phyloP scores from a whole-genome alignment of 352 stramenopile genomes.

The Pythium volutum region DNA sequence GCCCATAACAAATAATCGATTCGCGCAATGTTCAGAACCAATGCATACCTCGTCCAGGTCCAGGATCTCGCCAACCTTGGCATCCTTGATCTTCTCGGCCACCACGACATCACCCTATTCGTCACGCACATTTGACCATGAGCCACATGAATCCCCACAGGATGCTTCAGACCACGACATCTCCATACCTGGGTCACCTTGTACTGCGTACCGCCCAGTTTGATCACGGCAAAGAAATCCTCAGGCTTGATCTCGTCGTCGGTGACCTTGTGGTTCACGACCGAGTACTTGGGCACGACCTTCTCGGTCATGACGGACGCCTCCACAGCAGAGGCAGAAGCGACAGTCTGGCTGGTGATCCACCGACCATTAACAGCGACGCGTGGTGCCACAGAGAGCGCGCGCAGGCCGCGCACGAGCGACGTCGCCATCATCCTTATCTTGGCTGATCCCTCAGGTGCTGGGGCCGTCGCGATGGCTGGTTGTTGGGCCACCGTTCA shows the following conservation, averaged over 20 bases:
- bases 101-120: conserved; percentile 72
- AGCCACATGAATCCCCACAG: no score
- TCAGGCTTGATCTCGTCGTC: conserved; percentile 58
- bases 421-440: conserved; percentile 20
- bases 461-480: conserved; percentile 21
- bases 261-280: conserved; percentile 78
- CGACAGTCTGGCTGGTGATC: conserved; percentile 9
- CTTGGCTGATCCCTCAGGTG: neutral
- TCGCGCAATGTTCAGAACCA: no score
- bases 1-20: neutral
- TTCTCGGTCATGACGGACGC: conserved; percentile 17
- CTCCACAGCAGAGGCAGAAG: conserved; percentile 16
- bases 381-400: conserved; percentile 25
- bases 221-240: conserved; percentile 84
- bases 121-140: neutral
- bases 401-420: conserved; percentile 25
- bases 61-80: conserved; percentile 84
- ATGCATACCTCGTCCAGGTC: conserved; percentile 61
- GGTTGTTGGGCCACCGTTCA: conserved; percentile 15
- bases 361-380: conserved; percentile 4
- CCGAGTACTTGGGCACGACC: conserved; percentile 47
- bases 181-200: conserved; percentile 70
- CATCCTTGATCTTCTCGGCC: conserved; percentile 82
- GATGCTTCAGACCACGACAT: conserved; percentile 1
- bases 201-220: conserved; percentile 83